phyloP scores from a whole-genome alignment of 495 filamentous ascomycete species.

The Hypoxylon cercidicola region DNA sequence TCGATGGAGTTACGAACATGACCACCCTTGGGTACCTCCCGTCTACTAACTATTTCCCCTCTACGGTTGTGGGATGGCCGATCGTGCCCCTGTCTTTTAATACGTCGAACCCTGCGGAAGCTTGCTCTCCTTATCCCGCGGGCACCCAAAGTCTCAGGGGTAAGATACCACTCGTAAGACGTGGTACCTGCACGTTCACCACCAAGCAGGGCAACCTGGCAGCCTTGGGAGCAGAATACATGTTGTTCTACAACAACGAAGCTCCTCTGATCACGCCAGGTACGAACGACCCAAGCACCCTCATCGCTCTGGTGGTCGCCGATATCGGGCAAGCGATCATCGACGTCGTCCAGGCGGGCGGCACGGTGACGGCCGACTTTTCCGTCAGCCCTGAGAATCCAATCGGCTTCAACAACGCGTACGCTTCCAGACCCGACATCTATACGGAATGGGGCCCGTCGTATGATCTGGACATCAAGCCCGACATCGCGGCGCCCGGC shows the following conservation, averaged over 20 bases:
- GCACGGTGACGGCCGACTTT: conserved; percentile 32
- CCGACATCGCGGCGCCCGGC: conserved; percentile 55
- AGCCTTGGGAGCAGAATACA: conserved; percentile 45
- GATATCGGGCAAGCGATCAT: conserved; percentile 46
- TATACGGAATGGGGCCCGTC: conserved; percentile 58
- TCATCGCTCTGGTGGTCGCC: conserved; percentile 46
- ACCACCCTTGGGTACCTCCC: conserved; percentile 44
- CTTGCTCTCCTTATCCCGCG: conserved; percentile 44
- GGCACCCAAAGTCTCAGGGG: conserved; percentile 53
- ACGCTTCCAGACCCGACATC: conserved; percentile 40
- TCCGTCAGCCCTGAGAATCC: conserved; percentile 31
- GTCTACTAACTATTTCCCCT: conserved; percentile 20
- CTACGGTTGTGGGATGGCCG: conserved; percentile 29
- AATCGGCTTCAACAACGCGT: conserved; percentile 25
- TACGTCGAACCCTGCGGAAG: conserved; percentile 45
- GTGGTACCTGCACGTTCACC: conserved; percentile 52
- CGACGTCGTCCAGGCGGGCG: conserved; percentile 14
- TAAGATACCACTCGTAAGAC: conserved; percentile 61
- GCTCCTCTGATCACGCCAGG: conserved; percentile 12
- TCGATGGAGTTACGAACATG: conserved; percentile 29
- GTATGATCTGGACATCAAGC: conserved; percentile 50
- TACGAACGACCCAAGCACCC: neutral
- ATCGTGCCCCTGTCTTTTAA: conserved; percentile 51
- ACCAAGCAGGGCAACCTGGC: conserved; percentile 46
- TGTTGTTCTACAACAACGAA: conserved; percentile 51